A percentile compares a stretch with the other conserved stretches of the same genome.
Conservation (phyloP, 768 basidiomycete genomes). For the Auriscalpium microsporum region DNA sequence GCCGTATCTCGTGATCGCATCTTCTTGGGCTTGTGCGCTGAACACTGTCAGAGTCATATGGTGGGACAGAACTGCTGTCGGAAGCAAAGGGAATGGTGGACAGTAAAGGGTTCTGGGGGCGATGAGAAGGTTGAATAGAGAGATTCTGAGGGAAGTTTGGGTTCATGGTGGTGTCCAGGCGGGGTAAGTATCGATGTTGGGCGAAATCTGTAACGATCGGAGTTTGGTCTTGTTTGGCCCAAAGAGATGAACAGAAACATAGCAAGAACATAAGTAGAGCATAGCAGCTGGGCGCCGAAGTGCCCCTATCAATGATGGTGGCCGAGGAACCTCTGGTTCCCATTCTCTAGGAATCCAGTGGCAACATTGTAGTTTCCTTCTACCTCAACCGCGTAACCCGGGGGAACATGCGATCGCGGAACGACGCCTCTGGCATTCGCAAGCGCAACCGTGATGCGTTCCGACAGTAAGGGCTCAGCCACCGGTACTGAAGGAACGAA, state of each 20-base stretch:
- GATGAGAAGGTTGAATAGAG: constrained; percentile 5
- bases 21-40: constrained; percentile 34
- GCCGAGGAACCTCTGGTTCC: constrained; percentile 39
- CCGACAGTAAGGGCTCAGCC: constrained; percentile 27
- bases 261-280: not conserved
- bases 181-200: not conserved
- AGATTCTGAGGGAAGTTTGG: constrained; percentile 2
- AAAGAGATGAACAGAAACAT: not conserved
- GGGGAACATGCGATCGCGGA: constrained; percentile 41
- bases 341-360: constrained; percentile 45
- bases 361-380: constrained; percentile 43
- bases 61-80: not conserved
- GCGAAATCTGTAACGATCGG: not conserved
- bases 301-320: not conserved
- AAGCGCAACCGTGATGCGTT: constrained; percentile 32
- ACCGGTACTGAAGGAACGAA: constrained; percentile 25
- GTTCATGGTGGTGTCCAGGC: constrained; percentile 1
- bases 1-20: constrained; percentile 62
- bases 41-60: constrained; percentile 15
- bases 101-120: not conserved
- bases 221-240: constrained; percentile 1
- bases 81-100: not conserved
- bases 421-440: constrained; percentile 31
- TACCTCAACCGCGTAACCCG: constrained; percentile 31
- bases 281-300: too few relatives aligned